These are phyloP conservation scores for Diplodia mutila DNA, from an alignment of 2,329 filamentous ascomycete genomes.

Conservation along the genomic window DNA sequence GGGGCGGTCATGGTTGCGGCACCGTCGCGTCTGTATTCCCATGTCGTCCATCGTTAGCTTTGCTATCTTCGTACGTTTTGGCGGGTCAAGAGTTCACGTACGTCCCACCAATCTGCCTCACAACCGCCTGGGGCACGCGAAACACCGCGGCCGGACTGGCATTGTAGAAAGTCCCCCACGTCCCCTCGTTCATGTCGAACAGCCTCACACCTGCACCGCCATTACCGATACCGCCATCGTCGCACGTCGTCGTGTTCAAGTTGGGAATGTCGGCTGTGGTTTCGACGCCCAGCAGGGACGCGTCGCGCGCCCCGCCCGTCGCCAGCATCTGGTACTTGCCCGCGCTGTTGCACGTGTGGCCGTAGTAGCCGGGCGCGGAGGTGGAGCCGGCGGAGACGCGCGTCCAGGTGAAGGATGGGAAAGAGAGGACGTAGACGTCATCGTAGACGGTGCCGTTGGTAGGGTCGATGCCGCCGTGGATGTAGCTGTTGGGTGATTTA, in stretches of 20 bases:
- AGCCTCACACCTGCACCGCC: slow-evolving; percentile 27
- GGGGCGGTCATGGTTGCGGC: slow-evolving; percentile 24
- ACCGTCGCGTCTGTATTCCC: background rate
- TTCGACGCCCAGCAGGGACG: slow-evolving; percentile 13
- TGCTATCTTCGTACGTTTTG: too few relatives aligned
- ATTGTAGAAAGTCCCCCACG: slow-evolving; percentile 28
- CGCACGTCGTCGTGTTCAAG: slow-evolving; percentile 23
- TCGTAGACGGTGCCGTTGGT: slow-evolving; percentile 42
- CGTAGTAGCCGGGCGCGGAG: slow-evolving; percentile 37
- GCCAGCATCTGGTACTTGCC: slow-evolving; percentile 49
- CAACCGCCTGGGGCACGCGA: background rate
- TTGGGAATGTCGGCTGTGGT: slow-evolving; percentile 1
- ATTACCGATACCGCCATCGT: slow-evolving; percentile 17
- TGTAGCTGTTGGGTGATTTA: slow-evolving; percentile 27
- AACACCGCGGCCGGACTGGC: background rate
- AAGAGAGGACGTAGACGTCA: slow-evolving; percentile 51
- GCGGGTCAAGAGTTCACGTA: background rate
- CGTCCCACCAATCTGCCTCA: slow-evolving; percentile 22
- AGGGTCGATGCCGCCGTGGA: slow-evolving; percentile 55
- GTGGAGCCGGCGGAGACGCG: slow-evolving; percentile 39
- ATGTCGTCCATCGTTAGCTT: background rate
- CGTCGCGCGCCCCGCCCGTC: slow-evolving; percentile 40
- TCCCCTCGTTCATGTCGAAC: slow-evolving; percentile 29
- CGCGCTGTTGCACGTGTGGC: slow-evolving; percentile 49
- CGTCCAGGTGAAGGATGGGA: slow-evolving; percentile 54